Percentiles rank a stretch among this genome's conserved stretches.
phyloP scores from a whole-genome alignment of 192 early-diverging fungal species.

The Coemansia sp. region DNA sequence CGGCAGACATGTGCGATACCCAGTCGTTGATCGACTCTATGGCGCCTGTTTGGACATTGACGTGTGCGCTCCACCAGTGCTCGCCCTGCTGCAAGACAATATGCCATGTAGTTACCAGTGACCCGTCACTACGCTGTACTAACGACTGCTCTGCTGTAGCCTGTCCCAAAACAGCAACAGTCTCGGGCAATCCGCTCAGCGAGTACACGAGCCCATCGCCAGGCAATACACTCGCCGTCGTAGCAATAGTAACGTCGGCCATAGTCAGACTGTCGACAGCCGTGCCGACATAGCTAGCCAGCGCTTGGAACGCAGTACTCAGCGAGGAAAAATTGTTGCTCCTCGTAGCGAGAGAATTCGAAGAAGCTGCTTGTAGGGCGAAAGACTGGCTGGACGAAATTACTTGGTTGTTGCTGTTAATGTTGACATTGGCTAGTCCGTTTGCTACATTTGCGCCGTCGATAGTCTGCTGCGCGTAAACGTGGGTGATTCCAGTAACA shows the following conservation, averaged over 20 bases:
- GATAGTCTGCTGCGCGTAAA: conserved; percentile 61
- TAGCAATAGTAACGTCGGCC: conserved; percentile 63
- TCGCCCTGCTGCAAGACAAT: conserved; percentile 73
- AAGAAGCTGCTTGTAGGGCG: not conserved
- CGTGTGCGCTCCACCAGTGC: conserved; percentile 78
- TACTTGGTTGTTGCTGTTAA: conserved; percentile 34
- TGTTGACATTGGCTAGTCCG: conserved; percentile 63
- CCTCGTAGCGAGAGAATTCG: not conserved
- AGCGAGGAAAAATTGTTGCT: not conserved
- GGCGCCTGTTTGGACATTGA: conserved; percentile 59
- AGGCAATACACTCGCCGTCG: conserved; percentile 51
- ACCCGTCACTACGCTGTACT: conserved; percentile 59
- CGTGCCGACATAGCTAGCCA: conserved; percentile 67
- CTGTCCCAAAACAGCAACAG: conserved; percentile 39
- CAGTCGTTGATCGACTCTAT: conserved; percentile 78
- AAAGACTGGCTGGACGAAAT: conserved; percentile 54
- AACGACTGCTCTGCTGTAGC: conserved; percentile 65
- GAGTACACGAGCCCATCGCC: conserved; percentile 2
- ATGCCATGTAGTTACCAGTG: conserved; percentile 75
- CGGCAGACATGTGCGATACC: conserved; percentile 48
- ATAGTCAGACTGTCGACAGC: conserved; percentile 47
- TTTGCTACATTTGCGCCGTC: conserved; percentile 60
- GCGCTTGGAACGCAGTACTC: conserved; percentile 8
- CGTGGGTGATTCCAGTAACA: conserved; percentile 60
- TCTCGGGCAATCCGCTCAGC: conserved; percentile 2